A percentile compares a stretch with the other conserved stretches of the same genome.
Conservation (phyloP, 495 filamentous ascomycete genomes). For the Jackrogersella minutella region DNA sequence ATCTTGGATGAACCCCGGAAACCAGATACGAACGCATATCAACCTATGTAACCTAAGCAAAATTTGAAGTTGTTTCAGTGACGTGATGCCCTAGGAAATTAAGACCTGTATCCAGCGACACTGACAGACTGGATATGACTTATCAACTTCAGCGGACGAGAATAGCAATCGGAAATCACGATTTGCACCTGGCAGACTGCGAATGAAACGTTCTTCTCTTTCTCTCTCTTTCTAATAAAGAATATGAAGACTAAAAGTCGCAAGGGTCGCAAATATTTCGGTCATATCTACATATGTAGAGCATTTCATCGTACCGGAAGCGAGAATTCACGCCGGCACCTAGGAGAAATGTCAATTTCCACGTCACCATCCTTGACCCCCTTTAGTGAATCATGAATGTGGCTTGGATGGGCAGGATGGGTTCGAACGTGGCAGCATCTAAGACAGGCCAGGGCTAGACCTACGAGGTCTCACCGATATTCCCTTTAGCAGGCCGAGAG, state of each 20-base stretch:
- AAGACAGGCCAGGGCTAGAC: background rate
- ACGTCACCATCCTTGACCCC: constrained; percentile 31
- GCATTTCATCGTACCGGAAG: background rate
- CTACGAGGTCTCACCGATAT: constrained; percentile 26
- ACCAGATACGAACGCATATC: constrained; percentile 2
- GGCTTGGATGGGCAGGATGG: constrained; percentile 27
- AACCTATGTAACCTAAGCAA: background rate
- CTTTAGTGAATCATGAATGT: constrained; percentile 18
- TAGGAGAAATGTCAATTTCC: constrained; percentile 13
- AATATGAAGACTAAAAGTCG: background rate
- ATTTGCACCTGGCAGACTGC: background rate
- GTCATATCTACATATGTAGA: background rate
- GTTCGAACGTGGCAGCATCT: constrained; percentile 26
- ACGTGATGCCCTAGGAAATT: constrained; percentile 25
- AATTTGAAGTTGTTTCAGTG: constrained; percentile 11
- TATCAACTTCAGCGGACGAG: constrained; percentile 16
- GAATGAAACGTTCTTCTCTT: background rate
- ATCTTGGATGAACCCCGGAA: background rate
- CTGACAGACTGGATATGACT: constrained; percentile 17
- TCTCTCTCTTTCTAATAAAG: background rate
- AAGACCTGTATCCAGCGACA: background rate
- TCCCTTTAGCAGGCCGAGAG: constrained; percentile 28
- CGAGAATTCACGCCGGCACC: background rate
- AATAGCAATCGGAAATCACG: constrained; percentile 30
- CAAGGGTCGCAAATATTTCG: background rate